Conservation (phyloP, 306 rosid genomes). For the Trichosanthes truncata region DNA sequence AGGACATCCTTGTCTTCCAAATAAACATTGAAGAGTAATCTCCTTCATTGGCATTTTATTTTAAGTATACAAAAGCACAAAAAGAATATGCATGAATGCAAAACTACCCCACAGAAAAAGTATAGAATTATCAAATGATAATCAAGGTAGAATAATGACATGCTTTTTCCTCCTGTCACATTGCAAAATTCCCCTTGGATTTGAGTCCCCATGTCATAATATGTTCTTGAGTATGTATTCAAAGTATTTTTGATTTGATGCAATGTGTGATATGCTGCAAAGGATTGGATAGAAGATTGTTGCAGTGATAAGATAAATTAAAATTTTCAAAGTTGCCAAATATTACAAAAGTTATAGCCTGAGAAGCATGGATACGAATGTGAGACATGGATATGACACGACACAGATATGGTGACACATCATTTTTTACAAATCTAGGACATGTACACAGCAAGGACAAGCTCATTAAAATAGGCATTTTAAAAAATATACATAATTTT, state of each 20-base stretch:
- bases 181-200: neutral
- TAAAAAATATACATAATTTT: no score
- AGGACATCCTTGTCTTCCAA: neutral
- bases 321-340: neutral
- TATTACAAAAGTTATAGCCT: neutral
- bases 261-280: neutral
- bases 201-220: neutral
- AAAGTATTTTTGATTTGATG: neutral
- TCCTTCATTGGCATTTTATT: neutral
- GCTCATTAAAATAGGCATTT: no score
- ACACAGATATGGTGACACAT: neutral
- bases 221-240: neutral
- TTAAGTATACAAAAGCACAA: neutral
- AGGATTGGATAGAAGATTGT: neutral
- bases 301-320: neutral
- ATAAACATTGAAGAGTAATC: neutral
- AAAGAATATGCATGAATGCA: neutral
- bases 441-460: neutral
- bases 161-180: neutral
- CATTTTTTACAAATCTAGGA: neutral
- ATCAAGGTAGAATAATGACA: neutral
- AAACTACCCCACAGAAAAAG: neutral
- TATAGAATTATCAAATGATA: neutral
- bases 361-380: neutral
- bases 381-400: no score